A percentile compares a stretch with the other conserved stretches of the same genome.
These are phyloP conservation scores for Malus domestica DNA, from an alignment of 306 rosid genomes.

Conservation along the genomic window DNA sequence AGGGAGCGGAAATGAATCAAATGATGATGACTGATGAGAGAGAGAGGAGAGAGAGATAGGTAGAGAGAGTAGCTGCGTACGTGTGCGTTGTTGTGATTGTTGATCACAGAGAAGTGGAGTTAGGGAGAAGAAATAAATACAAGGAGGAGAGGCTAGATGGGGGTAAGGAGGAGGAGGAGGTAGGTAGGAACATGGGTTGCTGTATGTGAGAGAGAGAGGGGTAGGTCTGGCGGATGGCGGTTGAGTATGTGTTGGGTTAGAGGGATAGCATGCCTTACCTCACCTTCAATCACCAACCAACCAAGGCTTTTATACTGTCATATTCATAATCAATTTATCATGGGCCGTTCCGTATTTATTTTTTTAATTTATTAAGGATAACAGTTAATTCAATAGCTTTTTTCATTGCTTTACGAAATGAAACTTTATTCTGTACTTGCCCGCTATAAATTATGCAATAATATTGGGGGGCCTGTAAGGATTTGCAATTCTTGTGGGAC, in stretches of 20 bases:
- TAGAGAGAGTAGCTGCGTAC: background rate
- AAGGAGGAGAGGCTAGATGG: background rate
- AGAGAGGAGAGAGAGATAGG: background rate
- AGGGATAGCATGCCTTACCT: slow-evolving; percentile 12
- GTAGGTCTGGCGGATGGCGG: slow-evolving; percentile 12
- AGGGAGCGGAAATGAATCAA: background rate
- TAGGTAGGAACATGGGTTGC: slow-evolving; percentile 3
- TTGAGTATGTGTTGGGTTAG: background rate
- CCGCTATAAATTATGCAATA: too few species aligned
- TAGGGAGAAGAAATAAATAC: background rate
- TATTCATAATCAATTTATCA: background rate
- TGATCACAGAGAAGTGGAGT: background rate
- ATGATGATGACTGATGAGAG: background rate
- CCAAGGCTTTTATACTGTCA: background rate
- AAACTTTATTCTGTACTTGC: too few species aligned
- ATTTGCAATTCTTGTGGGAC: too few species aligned
- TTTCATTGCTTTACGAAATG: too few species aligned
- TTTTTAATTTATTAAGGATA: too few species aligned
- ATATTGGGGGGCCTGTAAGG: too few species aligned
- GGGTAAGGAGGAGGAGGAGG: background rate
- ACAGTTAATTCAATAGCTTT: too few species aligned
- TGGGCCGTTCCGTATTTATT: background rate
- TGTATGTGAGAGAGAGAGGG: slow-evolving; percentile 14
- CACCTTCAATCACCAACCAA: slow-evolving; percentile 9
- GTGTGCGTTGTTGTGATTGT: background rate